Conservation (phyloP, 2,329 filamentous ascomycete genomes). For the Fusarium sp. region DNA sequence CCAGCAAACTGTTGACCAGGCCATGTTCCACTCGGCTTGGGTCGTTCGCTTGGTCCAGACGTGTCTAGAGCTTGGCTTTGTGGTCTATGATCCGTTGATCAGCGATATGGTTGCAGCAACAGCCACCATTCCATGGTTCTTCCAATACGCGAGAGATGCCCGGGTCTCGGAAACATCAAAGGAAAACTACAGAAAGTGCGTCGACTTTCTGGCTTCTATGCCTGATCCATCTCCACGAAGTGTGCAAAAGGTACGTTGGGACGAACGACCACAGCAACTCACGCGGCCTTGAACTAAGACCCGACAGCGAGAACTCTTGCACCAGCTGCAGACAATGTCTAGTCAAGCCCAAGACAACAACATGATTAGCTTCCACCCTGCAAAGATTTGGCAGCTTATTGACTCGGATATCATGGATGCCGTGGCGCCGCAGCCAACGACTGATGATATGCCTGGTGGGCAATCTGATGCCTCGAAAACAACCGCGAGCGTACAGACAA, state of each 20-base stretch:
- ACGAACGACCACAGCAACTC: not conserved
- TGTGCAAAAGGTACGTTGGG: constrained; percentile 18
- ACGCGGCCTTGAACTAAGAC: not conserved
- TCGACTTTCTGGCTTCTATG: constrained; percentile 28
- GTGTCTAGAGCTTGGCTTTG: constrained; percentile 32
- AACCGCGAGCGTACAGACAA: constrained; percentile 28
- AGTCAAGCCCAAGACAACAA: constrained; percentile 30
- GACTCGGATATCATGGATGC: constrained; percentile 31
- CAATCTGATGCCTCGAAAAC: constrained; percentile 23
- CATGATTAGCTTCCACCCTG: constrained; percentile 33
- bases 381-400: constrained; percentile 34
- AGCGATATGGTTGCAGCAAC: constrained; percentile 37
- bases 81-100: constrained; percentile 33
- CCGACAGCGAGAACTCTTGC: constrained; percentile 15
- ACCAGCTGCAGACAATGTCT: constrained; percentile 31
- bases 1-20: constrained; percentile 37
- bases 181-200: constrained; percentile 31
- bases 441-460: constrained; percentile 1
- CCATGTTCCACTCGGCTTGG: constrained; percentile 40
- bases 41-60: constrained; percentile 34
- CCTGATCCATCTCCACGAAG: constrained; percentile 25
- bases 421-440: constrained; percentile 11
- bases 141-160: constrained; percentile 36
- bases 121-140: constrained; percentile 37
- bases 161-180: constrained; percentile 28